Conservation (phyloP, 192 early-diverging fungal genomes). For the Pilobolus umbonatus region DNA sequence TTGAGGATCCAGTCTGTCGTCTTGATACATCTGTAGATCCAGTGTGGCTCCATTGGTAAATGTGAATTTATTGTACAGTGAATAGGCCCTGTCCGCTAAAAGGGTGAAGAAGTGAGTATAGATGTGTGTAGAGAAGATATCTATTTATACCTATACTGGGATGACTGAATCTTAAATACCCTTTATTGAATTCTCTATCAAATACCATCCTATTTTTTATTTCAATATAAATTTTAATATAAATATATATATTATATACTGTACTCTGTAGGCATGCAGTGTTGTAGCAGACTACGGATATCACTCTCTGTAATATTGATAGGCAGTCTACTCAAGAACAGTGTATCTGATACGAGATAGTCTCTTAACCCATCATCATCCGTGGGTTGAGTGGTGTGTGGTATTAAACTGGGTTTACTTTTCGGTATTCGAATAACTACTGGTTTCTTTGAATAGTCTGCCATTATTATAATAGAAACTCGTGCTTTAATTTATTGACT, state of each 20-base stretch:
- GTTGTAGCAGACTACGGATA: conserved; percentile 16
- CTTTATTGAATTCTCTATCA: conserved; percentile 10
- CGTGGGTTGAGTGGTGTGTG: not conserved
- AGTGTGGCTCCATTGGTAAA: conserved; percentile 25
- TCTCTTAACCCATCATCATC: conserved; percentile 5
- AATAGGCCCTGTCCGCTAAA: conserved; percentile 34
- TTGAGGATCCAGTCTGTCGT: conserved; percentile 10
- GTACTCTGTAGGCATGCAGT: conserved; percentile 24
- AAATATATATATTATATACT: not conserved
- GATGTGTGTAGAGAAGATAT: not conserved
- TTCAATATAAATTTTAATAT: not conserved
- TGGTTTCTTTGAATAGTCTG: conserved; percentile 4
- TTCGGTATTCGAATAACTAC: conserved; percentile 4
- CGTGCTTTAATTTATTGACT: not conserved
- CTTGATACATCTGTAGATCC: conserved; percentile 24
- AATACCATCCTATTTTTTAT: conserved; percentile 3
- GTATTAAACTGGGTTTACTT: conserved; percentile 6
- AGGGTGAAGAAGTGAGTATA: not conserved
- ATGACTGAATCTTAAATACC: conserved; percentile 15
- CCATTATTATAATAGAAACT: not conserved
- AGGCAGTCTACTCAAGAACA: conserved; percentile 19
- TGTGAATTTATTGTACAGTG: conserved; percentile 31
- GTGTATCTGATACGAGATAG: conserved; percentile 15
- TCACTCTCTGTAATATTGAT: conserved; percentile 16
- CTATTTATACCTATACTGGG: conserved; percentile 14